Conservation (phyloP, 805 yeast genomes). For the Ogataea methylovora region DNA sequence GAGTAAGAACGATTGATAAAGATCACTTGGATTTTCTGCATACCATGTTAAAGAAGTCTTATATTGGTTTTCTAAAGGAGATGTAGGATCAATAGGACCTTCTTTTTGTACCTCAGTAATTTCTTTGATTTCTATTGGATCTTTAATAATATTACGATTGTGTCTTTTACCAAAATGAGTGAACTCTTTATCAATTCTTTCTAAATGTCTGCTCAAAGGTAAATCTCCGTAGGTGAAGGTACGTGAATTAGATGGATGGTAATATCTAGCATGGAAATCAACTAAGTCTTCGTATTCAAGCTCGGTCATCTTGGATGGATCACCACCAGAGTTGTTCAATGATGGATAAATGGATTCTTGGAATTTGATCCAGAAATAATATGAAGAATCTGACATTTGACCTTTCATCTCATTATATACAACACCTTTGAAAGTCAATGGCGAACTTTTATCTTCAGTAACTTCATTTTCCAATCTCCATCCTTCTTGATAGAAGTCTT, state of each 20-base stretch:
- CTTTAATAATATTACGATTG: conserved; percentile 22
- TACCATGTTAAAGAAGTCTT: conserved; percentile 87
- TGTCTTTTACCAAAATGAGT: conserved; percentile 44
- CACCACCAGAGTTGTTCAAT: conserved; percentile 89
- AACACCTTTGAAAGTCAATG: conserved; percentile 82
- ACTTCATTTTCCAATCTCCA: conserved; percentile 86
- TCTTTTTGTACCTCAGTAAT: conserved; percentile 28
- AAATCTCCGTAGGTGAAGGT: conserved; percentile 86
- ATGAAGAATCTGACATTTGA: conserved; percentile 82
- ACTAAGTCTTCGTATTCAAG: conserved; percentile 68
- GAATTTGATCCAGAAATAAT: conserved; percentile 76
- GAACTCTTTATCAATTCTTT: conserved; percentile 45
- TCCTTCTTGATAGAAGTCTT: conserved; percentile 92
- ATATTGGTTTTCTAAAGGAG: conserved; percentile 58
- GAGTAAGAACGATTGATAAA: conserved; percentile 65
- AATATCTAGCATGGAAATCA: conserved; percentile 65
- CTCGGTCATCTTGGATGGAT: conserved; percentile 73
- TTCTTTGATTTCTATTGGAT: conserved; percentile 40
- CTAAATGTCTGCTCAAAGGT: conserved; percentile 53
- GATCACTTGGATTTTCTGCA: conserved; percentile 65
- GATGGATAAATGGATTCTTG: conserved; percentile 80
- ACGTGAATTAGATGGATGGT: conserved; percentile 85
- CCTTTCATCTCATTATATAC: conserved; percentile 99
- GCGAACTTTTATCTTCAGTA: conserved; percentile 47
- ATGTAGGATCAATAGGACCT: conserved; percentile 82